Base-by-base conservation (phyloP, 441 rosid genomes). In the Jatropha podagrica region DNA sequence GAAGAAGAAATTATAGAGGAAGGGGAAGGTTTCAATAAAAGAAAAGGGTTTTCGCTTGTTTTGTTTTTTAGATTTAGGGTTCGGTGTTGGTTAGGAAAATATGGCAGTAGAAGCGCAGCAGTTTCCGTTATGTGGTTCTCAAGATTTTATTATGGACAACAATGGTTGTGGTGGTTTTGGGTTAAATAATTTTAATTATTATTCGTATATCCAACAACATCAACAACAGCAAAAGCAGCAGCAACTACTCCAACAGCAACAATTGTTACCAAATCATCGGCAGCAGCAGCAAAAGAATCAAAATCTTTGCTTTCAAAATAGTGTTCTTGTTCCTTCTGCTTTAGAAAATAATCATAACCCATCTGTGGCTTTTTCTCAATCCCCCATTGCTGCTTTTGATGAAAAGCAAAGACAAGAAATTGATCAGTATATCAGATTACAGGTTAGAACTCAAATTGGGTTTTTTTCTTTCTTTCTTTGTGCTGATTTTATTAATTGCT, bases 31-130 rank as follows among this genome's bases (percentile, higher is more conserved):
- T 41, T 13, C 32, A 32, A 32, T 0, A 32, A 13, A 12, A 11
- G 11, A 20, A 27, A 68, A 15, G 13, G 73, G 40, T 46, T 59
- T 9, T n/a, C n/a, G 14, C 66, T 81, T 46, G 65, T 51, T 58
- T 54, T 60, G 69, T 71, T 8, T 48, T 48, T 52, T 20, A 12
- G 3, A 3, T 66, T 63, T 62, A 17, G 20, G 13, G 63, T 38
- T 69, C n/a, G 5, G 14, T 32, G 13, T 59, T 48, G 70, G 52
- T 38, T 41, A 41, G 26, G 0, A 66, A 11, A 18, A 20, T 20
- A 92, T 94, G 97, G 98, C 97, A 12, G 81, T 94, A 54, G 88
- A 88, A 79, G 92, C 97, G 32, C 32, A 32, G 37, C 90, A 84
- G 87, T 83, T 88, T 69, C 87, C 88, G 0, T 66, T 75, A 23